phyloP scores from a whole-genome alignment of 2,329 filamentous ascomycete genomes.

The Fusarium penzigii region DNA sequence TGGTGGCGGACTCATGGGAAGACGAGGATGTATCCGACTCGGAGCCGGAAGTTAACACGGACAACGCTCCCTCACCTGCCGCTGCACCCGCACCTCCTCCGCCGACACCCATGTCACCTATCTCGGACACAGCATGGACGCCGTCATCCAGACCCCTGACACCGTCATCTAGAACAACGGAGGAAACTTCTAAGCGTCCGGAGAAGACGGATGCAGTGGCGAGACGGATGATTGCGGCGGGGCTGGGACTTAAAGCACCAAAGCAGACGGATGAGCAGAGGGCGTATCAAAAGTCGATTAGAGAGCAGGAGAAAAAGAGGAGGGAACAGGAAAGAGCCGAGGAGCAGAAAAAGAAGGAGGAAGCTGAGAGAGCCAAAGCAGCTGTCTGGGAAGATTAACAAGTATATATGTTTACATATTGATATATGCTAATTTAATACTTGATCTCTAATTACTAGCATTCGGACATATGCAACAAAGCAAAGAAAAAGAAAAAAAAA shows the following conservation, averaged over 20 bases:
- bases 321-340: constrained; percentile 71
- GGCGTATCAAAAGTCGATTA: constrained; percentile 79
- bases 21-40: constrained; percentile 59
- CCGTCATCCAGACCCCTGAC: constrained; percentile 4
- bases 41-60: constrained; percentile 38
- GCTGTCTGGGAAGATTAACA: constrained; percentile 79
- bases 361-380: constrained; percentile 74
- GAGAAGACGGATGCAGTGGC: constrained; percentile 96
- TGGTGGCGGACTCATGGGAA: constrained; percentile 48
- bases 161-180: not conserved
- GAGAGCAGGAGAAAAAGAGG: constrained; percentile 80
- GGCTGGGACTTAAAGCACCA: constrained; percentile 77
- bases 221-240: constrained; percentile 84
- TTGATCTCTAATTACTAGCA: not conserved
- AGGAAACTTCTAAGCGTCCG: constrained; percentile 50
- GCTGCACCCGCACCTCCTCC: constrained; percentile 55
- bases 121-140: constrained; percentile 24
- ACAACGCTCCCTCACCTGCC: constrained; percentile 45
- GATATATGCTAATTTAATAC: not conserved
- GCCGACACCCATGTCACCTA: constrained; percentile 65
- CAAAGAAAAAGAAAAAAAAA: too few species aligned
- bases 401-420: not conserved
- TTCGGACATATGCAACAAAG: too few species aligned
- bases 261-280: constrained; percentile 85
- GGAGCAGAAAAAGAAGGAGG: constrained; percentile 59